Evolutionary conservation across 768 basidiomycete species (phyloP).

Genomic region (Russula olivacea): DNA sequence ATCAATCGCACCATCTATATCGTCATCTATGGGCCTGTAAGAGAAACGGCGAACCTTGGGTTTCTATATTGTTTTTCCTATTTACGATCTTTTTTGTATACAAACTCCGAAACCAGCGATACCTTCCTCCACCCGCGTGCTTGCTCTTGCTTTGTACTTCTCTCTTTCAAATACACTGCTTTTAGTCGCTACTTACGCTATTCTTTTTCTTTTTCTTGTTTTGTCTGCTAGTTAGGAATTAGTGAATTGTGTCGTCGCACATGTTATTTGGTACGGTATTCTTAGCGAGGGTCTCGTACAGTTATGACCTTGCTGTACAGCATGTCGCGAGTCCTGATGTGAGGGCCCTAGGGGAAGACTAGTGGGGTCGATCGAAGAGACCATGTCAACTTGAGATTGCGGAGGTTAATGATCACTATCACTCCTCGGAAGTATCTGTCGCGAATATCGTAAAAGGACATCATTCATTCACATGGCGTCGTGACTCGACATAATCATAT

Average conservation of each 20-base stretch:
- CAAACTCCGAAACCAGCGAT: conserved; percentile 11
- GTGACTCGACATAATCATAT: too few relatives aligned
- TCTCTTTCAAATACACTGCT: background rate
- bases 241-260: conserved; percentile 3
- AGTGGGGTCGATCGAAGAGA: too few relatives aligned
- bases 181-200: conserved; percentile 15
- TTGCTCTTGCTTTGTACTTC: conserved; percentile 14
- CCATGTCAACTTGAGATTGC: too few relatives aligned
- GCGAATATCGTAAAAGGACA: too few relatives aligned
- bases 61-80: background rate
- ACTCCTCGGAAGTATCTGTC: too few relatives aligned
- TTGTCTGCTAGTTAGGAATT: background rate
- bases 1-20: conserved; percentile 42
- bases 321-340: too few relatives aligned
- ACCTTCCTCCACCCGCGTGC: conserved; percentile 1
- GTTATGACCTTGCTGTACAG: background rate
- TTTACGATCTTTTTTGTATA: background rate
- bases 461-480: too few relatives aligned
- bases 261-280: conserved; percentile 28
- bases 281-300: background rate
- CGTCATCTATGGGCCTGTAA: conserved; percentile 39
- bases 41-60: background rate
- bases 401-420: too few relatives aligned
- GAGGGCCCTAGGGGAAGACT: too few relatives aligned
- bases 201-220: conserved; percentile 4